These are phyloP conservation scores for Inga oerstediana DNA, from an alignment of 306 rosid species.

Conservation along the genomic window DNA sequence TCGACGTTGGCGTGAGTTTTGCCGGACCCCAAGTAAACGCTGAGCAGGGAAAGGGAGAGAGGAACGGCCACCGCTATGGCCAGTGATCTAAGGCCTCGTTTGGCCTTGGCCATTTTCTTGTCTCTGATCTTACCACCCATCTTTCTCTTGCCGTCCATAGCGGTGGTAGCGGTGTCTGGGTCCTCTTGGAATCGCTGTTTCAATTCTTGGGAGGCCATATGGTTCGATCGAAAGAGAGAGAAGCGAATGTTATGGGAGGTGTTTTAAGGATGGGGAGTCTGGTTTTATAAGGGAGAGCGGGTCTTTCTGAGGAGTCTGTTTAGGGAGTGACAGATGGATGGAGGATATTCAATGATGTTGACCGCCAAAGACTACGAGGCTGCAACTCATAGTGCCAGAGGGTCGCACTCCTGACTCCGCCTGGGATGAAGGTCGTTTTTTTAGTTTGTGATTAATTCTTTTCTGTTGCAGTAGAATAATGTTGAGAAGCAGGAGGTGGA, in stretches of 20 bases:
- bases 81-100: constrained; percentile 73
- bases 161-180: neutral
- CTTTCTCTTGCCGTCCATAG: neutral
- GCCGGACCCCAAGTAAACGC: constrained; percentile 37
- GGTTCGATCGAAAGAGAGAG: neutral
- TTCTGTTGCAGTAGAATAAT: neutral
- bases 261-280: neutral
- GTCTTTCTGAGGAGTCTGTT: neutral
- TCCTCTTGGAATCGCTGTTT: constrained; percentile 49
- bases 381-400: neutral
- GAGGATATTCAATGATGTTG: constrained; percentile 3
- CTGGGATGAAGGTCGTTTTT: neutral
- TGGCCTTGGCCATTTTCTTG: constrained; percentile 53
- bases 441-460: neutral
- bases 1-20: neutral
- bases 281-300: constrained; percentile 31
- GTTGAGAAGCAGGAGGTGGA: neutral
- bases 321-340: constrained; percentile 50
- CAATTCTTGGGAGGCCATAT: constrained; percentile 60
- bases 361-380: constrained; percentile 21
- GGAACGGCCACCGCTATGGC: constrained; percentile 54
- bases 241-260: constrained; percentile 1
- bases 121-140: constrained; percentile 11
- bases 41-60: constrained; percentile 48
- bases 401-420: neutral